Percentiles rank a stretch among this genome's conserved stretches.
Evolutionary conservation across 208 protist genomes (phyloP).

Genomic region (Strigomonas culicis): DNA sequence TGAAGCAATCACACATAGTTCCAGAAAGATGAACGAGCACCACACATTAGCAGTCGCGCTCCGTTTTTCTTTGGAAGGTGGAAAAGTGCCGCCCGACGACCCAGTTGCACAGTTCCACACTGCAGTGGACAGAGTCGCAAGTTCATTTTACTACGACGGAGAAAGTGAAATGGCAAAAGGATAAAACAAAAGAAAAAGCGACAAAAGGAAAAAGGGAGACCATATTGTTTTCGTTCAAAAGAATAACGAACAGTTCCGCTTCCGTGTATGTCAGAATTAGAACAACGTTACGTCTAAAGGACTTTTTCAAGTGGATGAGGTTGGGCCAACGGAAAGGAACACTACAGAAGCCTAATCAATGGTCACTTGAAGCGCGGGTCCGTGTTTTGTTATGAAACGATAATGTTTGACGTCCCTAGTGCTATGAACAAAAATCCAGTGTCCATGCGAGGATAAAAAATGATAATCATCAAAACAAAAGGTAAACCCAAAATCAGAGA

Average conservation of each 20-base stretch:
- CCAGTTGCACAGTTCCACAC: too few relatives aligned
- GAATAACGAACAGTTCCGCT: background rate
- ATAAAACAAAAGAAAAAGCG: constrained; percentile 2
- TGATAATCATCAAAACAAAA: too few relatives aligned
- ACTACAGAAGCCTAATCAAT: background rate
- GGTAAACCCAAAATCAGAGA: background rate
- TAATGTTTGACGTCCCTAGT: too few relatives aligned
- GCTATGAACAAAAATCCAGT: background rate
- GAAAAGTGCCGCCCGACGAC: too few relatives aligned
- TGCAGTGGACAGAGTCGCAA: too few relatives aligned
- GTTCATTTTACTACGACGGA: background rate
- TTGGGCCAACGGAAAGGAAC: background rate
- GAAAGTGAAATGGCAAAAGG: background rate
- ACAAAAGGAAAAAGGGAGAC: background rate
- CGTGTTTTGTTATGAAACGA: too few relatives aligned
- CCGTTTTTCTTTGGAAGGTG: background rate
- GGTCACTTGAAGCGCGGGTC: background rate
- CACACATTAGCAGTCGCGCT: background rate
- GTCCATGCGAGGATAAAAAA: background rate
- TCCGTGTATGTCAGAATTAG: background rate
- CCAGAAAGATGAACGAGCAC: too few relatives aligned
- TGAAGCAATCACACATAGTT: background rate
- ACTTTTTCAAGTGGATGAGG: background rate
- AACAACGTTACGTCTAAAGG: background rate
- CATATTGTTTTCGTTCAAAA: background rate